Conservation (phyloP, 345 rosid species). For the Syzygium oleosum region DNA sequence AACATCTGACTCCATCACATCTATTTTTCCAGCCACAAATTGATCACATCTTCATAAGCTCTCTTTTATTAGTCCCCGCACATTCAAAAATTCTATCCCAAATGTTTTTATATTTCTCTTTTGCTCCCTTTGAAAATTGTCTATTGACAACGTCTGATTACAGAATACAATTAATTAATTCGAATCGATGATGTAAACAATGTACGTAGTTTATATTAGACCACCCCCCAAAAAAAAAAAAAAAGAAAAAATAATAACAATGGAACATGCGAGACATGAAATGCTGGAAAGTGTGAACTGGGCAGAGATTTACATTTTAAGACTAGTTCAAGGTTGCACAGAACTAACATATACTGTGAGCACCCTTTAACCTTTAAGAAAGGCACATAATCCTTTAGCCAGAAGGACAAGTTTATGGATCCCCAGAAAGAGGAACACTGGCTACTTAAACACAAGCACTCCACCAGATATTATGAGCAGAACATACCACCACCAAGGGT, state of each 20-base stretch:
- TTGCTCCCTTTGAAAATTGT: not conserved
- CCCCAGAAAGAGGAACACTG: not conserved
- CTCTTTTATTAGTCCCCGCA: not conserved
- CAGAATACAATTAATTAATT: not conserved
- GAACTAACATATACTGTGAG: not conserved
- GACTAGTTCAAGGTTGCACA: not conserved
- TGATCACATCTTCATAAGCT: not conserved
- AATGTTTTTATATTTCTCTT: not conserved
- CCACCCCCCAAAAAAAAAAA: not conserved
- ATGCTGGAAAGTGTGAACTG: not conserved
- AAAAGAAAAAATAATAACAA: not conserved
- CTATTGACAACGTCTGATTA: not conserved
- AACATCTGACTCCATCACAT: not conserved
- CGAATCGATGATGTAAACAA: not conserved
- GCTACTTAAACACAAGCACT: not conserved
- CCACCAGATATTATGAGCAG: not conserved
- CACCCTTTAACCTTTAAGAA: not conserved
- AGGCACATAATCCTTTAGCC: not conserved
- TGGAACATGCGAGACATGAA: not conserved
- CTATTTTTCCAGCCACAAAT: not conserved
- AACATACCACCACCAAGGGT: constrained; percentile 93
- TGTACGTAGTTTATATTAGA: not conserved
- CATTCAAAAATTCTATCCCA: not conserved
- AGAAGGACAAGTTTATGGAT: not conserved
- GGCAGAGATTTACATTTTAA: not conserved